Conservation (phyloP, 2,329 filamentous ascomycete species). For the Cladosporium sp. region DNA sequence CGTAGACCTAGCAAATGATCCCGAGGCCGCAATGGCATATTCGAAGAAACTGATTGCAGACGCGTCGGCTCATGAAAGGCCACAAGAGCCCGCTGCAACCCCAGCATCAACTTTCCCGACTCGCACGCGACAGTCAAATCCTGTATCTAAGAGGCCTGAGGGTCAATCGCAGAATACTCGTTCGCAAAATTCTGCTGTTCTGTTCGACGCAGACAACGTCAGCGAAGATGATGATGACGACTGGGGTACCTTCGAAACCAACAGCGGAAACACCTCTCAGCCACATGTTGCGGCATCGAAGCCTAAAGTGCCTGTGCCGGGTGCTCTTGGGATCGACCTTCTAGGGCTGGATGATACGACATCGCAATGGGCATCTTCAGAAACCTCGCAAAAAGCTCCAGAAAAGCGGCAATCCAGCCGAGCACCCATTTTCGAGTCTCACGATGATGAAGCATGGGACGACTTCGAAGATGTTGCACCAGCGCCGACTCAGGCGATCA, state of each 20-base stretch:
- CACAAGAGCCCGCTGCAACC: neutral
- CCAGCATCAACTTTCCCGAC: neutral
- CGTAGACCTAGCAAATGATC: slow-evolving; percentile 26
- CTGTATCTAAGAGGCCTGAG: slow-evolving; percentile 19
- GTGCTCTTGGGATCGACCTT: slow-evolving; percentile 17
- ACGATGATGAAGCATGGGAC: slow-evolving; percentile 37
- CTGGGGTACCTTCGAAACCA: slow-evolving; percentile 29
- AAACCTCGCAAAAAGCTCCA: neutral
- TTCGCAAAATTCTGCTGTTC: slow-evolving; percentile 19
- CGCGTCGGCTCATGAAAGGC: slow-evolving; percentile 18
- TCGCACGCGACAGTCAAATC: slow-evolving; percentile 5
- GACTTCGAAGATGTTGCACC: slow-evolving; percentile 33
- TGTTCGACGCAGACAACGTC: slow-evolving; percentile 30
- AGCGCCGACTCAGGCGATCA: neutral
- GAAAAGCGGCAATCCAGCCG: slow-evolving; percentile 1
- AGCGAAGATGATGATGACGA: slow-evolving; percentile 26
- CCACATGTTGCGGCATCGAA: neutral
- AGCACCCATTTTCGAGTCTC: neutral
- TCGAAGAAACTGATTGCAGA: slow-evolving; percentile 28
- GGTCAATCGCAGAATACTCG: slow-evolving; percentile 22
- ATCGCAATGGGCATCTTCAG: slow-evolving; percentile 1
- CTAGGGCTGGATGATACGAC: slow-evolving; percentile 23
- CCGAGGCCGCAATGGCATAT: slow-evolving; percentile 30
- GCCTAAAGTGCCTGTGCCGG: neutral
- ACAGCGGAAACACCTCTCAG: neutral